Base-by-base conservation (phyloP, 2,329 filamentous ascomycete genomes). In the Acephala macrosclerotiorum region DNA sequence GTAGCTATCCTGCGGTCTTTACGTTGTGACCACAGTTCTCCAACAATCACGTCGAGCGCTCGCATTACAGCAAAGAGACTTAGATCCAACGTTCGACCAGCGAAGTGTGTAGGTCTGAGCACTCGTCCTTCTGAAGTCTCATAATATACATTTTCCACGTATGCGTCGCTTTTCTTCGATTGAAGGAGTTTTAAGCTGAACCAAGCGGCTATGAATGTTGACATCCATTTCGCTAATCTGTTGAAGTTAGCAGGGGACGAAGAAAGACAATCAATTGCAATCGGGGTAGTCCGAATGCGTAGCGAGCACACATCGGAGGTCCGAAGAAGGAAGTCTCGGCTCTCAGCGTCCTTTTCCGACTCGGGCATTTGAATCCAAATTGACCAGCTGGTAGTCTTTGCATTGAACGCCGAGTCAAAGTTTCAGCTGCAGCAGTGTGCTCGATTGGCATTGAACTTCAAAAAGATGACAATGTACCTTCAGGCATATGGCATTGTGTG, bases 81-180 rank as follows among this genome's bases (percentile, higher is more conserved):
- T 36, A 96, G 82, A 75, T 96, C 93, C 66, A 96, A 84, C 1
- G 93, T 95, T 71, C 89, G 87, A 53, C 93, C 93, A 12, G 89
- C 91, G 51, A 77, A 73, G 16, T 73, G 74, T 51, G 72, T 72
- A 62, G 74, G 70, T 65, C 75, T 67, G n/a, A 67, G 68, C 20
- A 75, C 66, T 16, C 69, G 68, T 70, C 67, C 71, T 12, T 63
- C 67, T 14, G 65, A 45, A 20, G 69, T 74, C 56, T 77, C 75
- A 56, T 72, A 68, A 29, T 76, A 70, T 2, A 78, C 71, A 14
- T 75, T 78, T 57, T 84, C 80, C 5, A 80, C 78, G 68, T 83
- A 77, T 16, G 70, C 72, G 16, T 73, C 75, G 60, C 79, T 83
- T 61, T 81, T 79, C 72, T 86, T 87, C 22, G 85, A 84, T 74